Base-by-base conservation (phyloP, 2,329 filamentous ascomycete genomes). In the Cercospora zeina region DNA sequence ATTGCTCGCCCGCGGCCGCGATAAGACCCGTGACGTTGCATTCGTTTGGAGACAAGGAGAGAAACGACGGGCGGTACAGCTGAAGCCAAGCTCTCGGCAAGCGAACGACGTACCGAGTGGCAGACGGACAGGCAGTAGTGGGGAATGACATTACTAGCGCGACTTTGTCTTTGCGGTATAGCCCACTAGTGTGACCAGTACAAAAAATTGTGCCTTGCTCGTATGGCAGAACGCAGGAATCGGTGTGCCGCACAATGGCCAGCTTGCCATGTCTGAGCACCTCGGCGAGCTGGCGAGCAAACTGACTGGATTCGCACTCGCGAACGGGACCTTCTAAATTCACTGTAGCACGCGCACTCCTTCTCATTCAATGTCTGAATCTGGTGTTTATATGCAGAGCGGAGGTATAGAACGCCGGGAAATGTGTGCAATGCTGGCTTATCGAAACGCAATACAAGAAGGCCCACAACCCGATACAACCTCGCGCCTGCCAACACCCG, bases 341-440 rank as follows among this genome's bases (percentile, higher is more conserved):
- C 8, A 16, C 16, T 53, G 31, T 24, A 53, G 27, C 49, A 34
- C 14, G 31, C 31, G 11, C 24, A 34, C 56, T 59, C 33, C n/a
- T 50, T 30, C 55, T 58, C 30, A 31, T 39, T 36, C 45, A 39
- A 36, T 31, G 27, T 47, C 21, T 31, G 49, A 53, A 53, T 39
- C 45, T 53, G 37, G 30, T 60, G 50, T 54, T 54, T 60, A 21
- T 54, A 54, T 60, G 37, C 58, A 42, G 66, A 68, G 66, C 58
- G 66, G 66, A 68, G 66, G 66, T 68, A 68, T 68, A 67, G 50
- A 68, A 63, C 66, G 66, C 66, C 66, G 49, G 62, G 37, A 57
- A 63, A 68, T 67, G 65, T 59, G 56, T 54, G 57, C 54, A 59
- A 65, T 62, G 57, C 56, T 55, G 37, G 59, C 54, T 45, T 63